Evolutionary conservation across 176 grass and related monocot species (phyloP).

Genomic region (Paspalum vaginatum): DNA sequence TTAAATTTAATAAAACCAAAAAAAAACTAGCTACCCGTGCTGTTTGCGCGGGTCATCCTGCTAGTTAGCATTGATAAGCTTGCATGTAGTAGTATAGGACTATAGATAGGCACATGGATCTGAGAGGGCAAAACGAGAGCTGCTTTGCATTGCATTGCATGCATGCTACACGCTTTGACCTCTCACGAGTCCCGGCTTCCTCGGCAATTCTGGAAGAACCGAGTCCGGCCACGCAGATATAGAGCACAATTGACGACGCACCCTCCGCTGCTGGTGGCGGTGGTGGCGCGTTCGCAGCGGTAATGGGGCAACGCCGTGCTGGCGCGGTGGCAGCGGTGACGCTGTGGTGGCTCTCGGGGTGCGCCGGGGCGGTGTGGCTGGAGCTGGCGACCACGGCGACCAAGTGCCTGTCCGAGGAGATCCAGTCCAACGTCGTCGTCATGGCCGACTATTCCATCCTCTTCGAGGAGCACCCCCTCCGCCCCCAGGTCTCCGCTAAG

Average conservation of each 20-base stretch:
- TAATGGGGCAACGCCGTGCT: constrained; percentile 12
- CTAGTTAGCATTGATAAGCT: too few species aligned
- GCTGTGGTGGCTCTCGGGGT: constrained; percentile 8
- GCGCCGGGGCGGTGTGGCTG: constrained; percentile 53
- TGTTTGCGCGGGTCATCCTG: too few species aligned
- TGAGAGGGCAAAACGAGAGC: too few species aligned
- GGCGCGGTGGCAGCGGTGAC: neutral
- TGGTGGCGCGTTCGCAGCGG: neutral
- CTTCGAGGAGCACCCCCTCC: constrained; percentile 29
- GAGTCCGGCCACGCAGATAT: neutral
- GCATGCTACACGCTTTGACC: too few species aligned
- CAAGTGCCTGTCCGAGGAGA: constrained; percentile 66
- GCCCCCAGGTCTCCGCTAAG: constrained; percentile 46
- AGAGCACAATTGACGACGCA: neutral
- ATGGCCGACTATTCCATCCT: constrained; percentile 55
- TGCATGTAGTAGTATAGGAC: too few species aligned
- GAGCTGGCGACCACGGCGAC: constrained; percentile 40
- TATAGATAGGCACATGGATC: too few species aligned
- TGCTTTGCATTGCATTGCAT: too few species aligned
- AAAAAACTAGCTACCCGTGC: too few species aligned
- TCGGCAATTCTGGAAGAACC: neutral
- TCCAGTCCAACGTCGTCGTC: constrained; percentile 56
- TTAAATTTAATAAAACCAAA: too few species aligned
- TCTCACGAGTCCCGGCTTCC: neutral
- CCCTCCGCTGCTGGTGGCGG: neutral